These are phyloP conservation scores for Tetradesmus obliquus DNA, from an alignment of 139 green algal species.

Conservation along the genomic window DNA sequence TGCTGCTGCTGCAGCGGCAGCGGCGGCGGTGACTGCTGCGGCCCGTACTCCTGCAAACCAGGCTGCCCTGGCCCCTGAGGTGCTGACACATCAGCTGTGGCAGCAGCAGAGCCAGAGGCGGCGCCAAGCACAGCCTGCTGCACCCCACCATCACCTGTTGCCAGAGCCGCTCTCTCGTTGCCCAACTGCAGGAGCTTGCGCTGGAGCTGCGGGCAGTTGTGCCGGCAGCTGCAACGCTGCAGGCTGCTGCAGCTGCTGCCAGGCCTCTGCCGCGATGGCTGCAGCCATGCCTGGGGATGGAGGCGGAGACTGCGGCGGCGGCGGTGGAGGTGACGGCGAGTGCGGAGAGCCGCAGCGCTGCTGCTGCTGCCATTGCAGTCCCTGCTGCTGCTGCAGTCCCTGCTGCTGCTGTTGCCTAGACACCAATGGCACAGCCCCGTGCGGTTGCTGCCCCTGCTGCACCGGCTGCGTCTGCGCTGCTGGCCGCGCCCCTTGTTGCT, in stretches of 20 bases:
- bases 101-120: no score
- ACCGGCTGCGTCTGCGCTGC: not conserved
- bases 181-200: not conserved
- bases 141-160: not conserved
- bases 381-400: not conserved
- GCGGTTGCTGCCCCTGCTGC: not conserved
- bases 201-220: not conserved
- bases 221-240: not conserved
- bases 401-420: not conserved
- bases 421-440: not conserved
- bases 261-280: not conserved
- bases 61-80: not conserved
- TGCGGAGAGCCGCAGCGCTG: not conserved
- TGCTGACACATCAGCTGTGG: not conserved
- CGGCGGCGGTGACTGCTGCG: not conserved
- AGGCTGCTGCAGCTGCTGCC: not conserved
- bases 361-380: not conserved
- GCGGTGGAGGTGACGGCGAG: no score
- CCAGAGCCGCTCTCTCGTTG: not conserved
- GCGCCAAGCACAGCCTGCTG: not conserved
- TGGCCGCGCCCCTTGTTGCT: not conserved
- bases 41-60: not conserved
- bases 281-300: not conserved
- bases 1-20: slow-evolving; percentile 7
- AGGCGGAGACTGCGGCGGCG: no score